Conservation (phyloP, 2,329 filamentous ascomycete genomes). For the Annulohypoxylon truncatum region DNA sequence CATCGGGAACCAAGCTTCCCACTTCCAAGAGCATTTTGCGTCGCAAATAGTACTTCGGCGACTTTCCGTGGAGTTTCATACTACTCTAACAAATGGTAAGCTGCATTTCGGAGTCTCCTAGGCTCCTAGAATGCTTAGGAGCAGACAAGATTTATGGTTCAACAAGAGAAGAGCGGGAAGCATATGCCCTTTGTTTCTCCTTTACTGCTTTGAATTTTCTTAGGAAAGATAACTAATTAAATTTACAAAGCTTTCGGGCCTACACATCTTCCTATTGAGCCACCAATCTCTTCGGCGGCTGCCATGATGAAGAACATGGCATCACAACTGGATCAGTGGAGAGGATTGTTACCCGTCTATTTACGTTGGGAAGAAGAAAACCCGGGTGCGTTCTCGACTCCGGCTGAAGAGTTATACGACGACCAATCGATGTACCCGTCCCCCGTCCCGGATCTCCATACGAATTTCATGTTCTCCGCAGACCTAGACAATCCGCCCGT, state of each 20-base stretch:
- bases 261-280: slow-evolving; percentile 31
- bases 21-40: slow-evolving; percentile 69
- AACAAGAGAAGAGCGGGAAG: neutral
- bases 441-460: slow-evolving; percentile 44
- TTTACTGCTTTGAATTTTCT: neutral
- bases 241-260: slow-evolving; percentile 26
- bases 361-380: slow-evolving; percentile 69
- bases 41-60: slow-evolving; percentile 69
- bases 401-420: slow-evolving; percentile 37
- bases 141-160: neutral
- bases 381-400: slow-evolving; percentile 56
- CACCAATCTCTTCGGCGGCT: slow-evolving; percentile 41
- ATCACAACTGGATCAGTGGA: slow-evolving; percentile 68
- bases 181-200: neutral
- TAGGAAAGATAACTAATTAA: slow-evolving; percentile 10
- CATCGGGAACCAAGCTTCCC: slow-evolving; percentile 60
- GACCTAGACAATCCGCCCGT: slow-evolving; percentile 58
- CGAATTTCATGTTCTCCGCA: slow-evolving; percentile 57
- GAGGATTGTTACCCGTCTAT: slow-evolving; percentile 63
- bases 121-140: neutral
- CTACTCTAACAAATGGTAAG: slow-evolving; percentile 64
- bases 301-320: slow-evolving; percentile 63
- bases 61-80: slow-evolving; percentile 65
- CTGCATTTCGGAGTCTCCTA: slow-evolving; percentile 21
- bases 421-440: slow-evolving; percentile 41